Base-by-base conservation (phyloP, 2,329 filamentous ascomycete genomes). In the Echinosphaeria canescens region DNA sequence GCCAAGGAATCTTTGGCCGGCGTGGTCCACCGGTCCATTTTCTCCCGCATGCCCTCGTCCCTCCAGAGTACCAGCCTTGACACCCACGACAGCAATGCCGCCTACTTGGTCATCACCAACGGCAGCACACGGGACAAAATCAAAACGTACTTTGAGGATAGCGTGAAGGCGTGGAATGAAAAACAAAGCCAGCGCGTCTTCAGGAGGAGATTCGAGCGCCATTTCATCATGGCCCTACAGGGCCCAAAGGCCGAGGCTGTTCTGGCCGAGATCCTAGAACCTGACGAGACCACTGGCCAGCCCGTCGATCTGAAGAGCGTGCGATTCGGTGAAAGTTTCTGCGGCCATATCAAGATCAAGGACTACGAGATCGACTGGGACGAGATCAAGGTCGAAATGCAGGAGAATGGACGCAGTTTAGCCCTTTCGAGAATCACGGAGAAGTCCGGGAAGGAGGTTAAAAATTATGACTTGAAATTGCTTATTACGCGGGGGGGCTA, bases 41-140 rank as follows among this genome's bases (percentile, higher is more conserved):
- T 98, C 42, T 90, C 84, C 5, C 66, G 75, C 33, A 59, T 91
- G n/a, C 17, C 17, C 17, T 6, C 6, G 7, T 19, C 17, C 17
- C n/a, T n/a, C n/a, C n/a, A n/a, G n/a, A n/a, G n/a, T n/a, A n/a
- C n/a, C n/a, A n/a, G n/a, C n/a, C n/a, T n/a, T n/a, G n/a, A n/a
- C n/a, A n/a, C n/a, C n/a, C n/a, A n/a, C n/a, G n/a, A n/a, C n/a
- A 62, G 58, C 15, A 59, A 63, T 29, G 66, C 81, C 31, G 51
- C 63, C 28, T 95, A 84, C 56, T 92, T 93, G 50, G 71, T 95
- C 30, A 88, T 98, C 33, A 91, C 84, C 35, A 98, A 98, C 47
- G 88, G 85, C 15, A 88, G 71, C 20, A 92, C 84, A 49, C 64
- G 82, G 28, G 74, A 82, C 25, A 93, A 93, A 54, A 85, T 95